Base-by-base conservation (phyloP, 2,329 filamentous ascomycete genomes). In the Dactylella cylindrospora region DNA sequence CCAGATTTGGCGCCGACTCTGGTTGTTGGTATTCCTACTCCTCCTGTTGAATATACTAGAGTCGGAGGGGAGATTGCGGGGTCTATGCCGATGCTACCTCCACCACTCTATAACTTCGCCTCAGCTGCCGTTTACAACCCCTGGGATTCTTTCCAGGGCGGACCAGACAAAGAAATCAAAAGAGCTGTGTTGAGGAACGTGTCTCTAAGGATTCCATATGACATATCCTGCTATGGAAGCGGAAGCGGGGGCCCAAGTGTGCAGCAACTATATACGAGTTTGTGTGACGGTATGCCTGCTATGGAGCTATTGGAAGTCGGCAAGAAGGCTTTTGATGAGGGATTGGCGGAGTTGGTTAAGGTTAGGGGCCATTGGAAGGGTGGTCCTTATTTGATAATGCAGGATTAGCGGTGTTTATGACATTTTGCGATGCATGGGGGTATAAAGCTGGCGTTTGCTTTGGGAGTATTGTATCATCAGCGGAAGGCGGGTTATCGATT, bases 311-410 rank as follows among this genome's bases (percentile, higher is more conserved):
- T 61, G n/a, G 55, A 61, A 9, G 12, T 61, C 22, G 55, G 41
- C 8, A 53, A 31, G 17, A 46, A 25, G 31, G 55, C 43, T 15
- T 61, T 49, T 22, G 55, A 61, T 7, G 47, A 53, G 7, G 55
- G 47, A n/a, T 31, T 53, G 20, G 47, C 31, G 5, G 55, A 46
- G 13, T 8, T 61, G 10, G 43, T 41, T 2, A 47, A 47, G 29
- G 41, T 61, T 4, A 36, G 29, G 29, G 55, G 55, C 17, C 55
- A 61, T 32, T 61, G 55, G 55, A 61, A 61, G 29, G 55, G 55
- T 12, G 57, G 57, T 12, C 49, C 57, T 3, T 45, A 43, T 32
- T 35, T 62, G 57, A 62, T 62, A n/a, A 62, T 62, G 57, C 26
- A 32, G 13, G 55, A 61, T 53, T 61, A 45, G 35, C 12, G 5